Conservation (phyloP, 331 rosid species). For the Pyrus hybrid region DNA sequence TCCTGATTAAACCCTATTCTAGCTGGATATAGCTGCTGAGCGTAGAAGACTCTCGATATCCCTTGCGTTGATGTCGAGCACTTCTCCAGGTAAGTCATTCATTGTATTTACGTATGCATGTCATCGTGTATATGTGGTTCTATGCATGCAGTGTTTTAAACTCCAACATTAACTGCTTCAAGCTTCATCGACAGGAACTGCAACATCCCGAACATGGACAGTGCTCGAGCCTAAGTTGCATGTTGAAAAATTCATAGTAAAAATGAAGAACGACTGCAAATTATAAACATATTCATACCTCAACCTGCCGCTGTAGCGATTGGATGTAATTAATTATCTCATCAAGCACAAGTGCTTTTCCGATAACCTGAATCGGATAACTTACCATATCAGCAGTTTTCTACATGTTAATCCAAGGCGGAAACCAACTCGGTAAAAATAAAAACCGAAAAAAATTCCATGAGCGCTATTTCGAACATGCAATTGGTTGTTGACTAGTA, state of each 20-base stretch:
- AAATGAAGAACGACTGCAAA: background rate
- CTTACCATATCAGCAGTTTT: conserved; percentile 1
- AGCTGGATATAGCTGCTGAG: no score
- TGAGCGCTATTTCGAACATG: no score
- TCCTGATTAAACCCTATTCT: no score
- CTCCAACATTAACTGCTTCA: no score
- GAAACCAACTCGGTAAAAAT: background rate
- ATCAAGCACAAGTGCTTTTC: conserved; percentile 86
- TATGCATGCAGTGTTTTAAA: no score
- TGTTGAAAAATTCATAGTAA: background rate
- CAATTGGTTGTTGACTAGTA: background rate
- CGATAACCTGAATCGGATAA: conserved; percentile 61
- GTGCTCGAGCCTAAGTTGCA: conserved; percentile 1
- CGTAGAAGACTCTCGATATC: no score
- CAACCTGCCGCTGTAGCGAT: conserved; percentile 82
- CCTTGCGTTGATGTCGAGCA: no score
- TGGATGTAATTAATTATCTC: conserved; percentile 93
- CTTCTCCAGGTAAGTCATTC: no score
- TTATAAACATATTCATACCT: conserved; percentile 35
- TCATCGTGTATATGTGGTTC: no score
- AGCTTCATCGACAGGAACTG: conserved; percentile 97
- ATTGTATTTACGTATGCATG: no score
- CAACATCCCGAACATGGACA: conserved; percentile 14
- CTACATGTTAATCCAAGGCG: background rate
- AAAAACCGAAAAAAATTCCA: background rate